phyloP scores from a whole-genome alignment of 164 flowering plant species.

The Euptelea pleiosperma region DNA sequence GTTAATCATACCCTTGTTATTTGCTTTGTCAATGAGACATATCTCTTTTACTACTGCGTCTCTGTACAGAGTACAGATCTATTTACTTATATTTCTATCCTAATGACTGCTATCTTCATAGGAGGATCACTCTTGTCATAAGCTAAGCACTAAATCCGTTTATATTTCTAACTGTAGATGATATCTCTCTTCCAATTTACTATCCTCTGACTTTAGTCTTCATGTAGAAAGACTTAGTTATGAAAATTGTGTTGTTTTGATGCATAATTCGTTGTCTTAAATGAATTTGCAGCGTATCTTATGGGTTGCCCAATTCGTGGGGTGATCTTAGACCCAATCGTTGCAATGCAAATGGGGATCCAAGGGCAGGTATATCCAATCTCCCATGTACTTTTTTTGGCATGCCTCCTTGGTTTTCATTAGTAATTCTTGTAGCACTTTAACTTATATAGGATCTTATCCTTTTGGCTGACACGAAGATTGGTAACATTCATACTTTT shows the following conservation, averaged over 20 bases:
- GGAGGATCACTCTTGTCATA: too few relatives aligned
- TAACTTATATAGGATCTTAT: too few relatives aligned
- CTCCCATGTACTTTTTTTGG: background rate
- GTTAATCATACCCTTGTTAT: background rate
- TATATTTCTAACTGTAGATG: too few relatives aligned
- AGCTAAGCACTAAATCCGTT: too few relatives aligned
- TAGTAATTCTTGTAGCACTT: too few relatives aligned
- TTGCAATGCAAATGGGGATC: constrained; percentile 96
- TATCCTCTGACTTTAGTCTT: background rate
- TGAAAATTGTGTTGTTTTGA: background rate
- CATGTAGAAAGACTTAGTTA: background rate
- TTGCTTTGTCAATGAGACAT: background rate
- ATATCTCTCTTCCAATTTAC: background rate
- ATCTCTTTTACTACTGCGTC: background rate
- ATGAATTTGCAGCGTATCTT: constrained; percentile 69
- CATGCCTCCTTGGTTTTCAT: background rate
- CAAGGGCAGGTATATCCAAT: constrained; percentile 75
- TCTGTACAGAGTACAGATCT: background rate
- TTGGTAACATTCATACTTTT: too few relatives aligned
- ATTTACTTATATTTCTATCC: too few relatives aligned
- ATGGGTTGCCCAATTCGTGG: constrained; percentile 99
- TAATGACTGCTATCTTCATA: too few relatives aligned
- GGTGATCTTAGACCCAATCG: constrained; percentile 88
- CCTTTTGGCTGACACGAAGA: too few relatives aligned
- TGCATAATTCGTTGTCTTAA: background rate